Evolutionary conservation across 495 filamentous ascomycete species (phyloP).

Genomic region (Cudoniella acicularis): DNA sequence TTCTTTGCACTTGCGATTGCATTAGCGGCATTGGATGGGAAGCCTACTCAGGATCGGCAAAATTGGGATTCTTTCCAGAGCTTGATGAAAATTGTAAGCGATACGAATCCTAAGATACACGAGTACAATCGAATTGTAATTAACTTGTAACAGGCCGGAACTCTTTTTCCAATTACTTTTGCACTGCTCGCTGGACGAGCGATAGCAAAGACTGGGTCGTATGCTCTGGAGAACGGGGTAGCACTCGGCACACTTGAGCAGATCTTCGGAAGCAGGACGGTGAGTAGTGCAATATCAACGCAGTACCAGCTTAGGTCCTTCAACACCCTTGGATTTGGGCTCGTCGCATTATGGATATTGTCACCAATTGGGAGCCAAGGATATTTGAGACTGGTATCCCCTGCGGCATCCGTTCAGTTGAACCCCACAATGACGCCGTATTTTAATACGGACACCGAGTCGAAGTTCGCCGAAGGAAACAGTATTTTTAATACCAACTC

Average conservation of each 20-base stretch:
- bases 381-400: neutral
- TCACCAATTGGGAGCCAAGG: constrained; percentile 13
- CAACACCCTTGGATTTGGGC: neutral
- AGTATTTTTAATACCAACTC: neutral
- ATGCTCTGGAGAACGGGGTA: constrained; percentile 1
- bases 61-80: neutral
- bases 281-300: constrained; percentile 1
- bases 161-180: constrained; percentile 13
- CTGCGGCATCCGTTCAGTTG: neutral
- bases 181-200: constrained; percentile 1
- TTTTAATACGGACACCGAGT: neutral
- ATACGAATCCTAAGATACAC: neutral
- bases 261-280: constrained; percentile 5
- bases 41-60: neutral
- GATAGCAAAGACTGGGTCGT: neutral
- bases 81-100: constrained; percentile 2
- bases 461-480: neutral
- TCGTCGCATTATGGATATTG: constrained; percentile 9
- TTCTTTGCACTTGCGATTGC: neutral
- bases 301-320: neutral
- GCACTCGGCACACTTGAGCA: constrained; percentile 3
- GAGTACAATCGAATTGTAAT: too few relatives aligned
- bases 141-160: too few relatives aligned
- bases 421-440: neutral
- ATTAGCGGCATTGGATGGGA: neutral